Evolutionary conservation across 352 stramenopile genomes (phyloP), one percentile per base, ranked within the genome.

Genomic region (Globisporangium rhizosaccharum): DNA sequence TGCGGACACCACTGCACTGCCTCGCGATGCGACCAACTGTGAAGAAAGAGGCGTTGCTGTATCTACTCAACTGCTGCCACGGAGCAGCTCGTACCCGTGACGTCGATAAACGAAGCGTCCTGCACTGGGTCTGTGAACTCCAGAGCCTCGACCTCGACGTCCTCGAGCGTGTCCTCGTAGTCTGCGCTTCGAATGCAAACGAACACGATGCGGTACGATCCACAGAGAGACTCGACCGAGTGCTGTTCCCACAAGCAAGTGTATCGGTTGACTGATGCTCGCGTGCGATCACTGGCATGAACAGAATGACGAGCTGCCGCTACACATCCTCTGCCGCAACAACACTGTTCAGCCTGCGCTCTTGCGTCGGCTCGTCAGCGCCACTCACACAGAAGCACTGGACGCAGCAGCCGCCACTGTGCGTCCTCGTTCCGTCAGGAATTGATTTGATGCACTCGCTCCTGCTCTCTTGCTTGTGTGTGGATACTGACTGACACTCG

Each of bases 271-370:
- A 36, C 9, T 20, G 12, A 37, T 39, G 37, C 5, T 44, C 10
- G 11, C 20, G 26, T 48, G 20, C 25, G 42, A 11, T 17, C 15
- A 2, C 15, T 28, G 17, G 23, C 26, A 26, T 12, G 37, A 6
- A 26, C 51, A 87, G 75, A 77, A 86, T 37, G 57, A 65, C 1
- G 77, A 89, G 11, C 56, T 88, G 17, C 71, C 79, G 4, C 58
- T 91, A n/a, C 75, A 88, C 61, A 46, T 82, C 10, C 57, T 85
- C 11, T 83, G 76, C 39, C 68, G 79, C 23, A 89, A 85, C 45
- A 53, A 55, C 7, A 57, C 55, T 0, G 44, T 85, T 10, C 65
- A 51, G 0, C 47, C 59, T 0, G 62, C 76, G 10, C 57, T 77
- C 51, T 46, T 91, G 1, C 61, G 57, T 23, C 51, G 58, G 0